Evolutionary conservation across 2,329 filamentous ascomycete genomes (phyloP).

Genomic region (Cladosporium velox): DNA sequence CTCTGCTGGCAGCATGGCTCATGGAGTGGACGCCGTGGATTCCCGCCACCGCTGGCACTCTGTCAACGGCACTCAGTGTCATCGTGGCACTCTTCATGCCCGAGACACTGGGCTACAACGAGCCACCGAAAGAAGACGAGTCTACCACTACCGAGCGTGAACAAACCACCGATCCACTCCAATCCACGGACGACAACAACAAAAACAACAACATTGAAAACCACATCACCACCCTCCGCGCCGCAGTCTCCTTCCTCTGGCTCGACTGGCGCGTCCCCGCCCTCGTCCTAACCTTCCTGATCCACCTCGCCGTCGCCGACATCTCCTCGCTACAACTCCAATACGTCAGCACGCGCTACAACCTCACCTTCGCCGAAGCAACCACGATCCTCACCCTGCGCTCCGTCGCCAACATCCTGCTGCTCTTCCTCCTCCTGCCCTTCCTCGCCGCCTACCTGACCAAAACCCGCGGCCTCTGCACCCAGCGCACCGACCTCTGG

Average conservation of each 20-base stretch:
- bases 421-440: slow-evolving; percentile 38
- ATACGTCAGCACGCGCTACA: slow-evolving; percentile 56
- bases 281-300: slow-evolving; percentile 34
- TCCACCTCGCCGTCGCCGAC: slow-evolving; percentile 33
- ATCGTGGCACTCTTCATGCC: slow-evolving; percentile 30
- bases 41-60: slow-evolving; percentile 32
- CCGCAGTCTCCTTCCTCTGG: slow-evolving; percentile 34
- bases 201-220: background rate
- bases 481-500: slow-evolving; percentile 36
- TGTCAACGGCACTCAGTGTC: slow-evolving; percentile 17
- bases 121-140: background rate
- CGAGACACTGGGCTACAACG: slow-evolving; percentile 37
- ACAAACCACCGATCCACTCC: background rate
- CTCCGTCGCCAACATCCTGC: slow-evolving; percentile 32
- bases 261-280: slow-evolving; percentile 37
- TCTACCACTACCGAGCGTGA: background rate
- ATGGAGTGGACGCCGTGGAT: slow-evolving; percentile 41
- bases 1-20: slow-evolving; percentile 37
- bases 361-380: slow-evolving; percentile 45
- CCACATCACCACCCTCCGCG: slow-evolving; percentile 1
- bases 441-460: slow-evolving; percentile 30
- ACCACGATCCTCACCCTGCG: slow-evolving; percentile 38
- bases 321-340: slow-evolving; percentile 49
- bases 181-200: background rate
- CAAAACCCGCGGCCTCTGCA: slow-evolving; percentile 25